phyloP scores from a whole-genome alignment of 2,329 filamentous ascomycete genomes.

The Emydomyces testavorans region DNA sequence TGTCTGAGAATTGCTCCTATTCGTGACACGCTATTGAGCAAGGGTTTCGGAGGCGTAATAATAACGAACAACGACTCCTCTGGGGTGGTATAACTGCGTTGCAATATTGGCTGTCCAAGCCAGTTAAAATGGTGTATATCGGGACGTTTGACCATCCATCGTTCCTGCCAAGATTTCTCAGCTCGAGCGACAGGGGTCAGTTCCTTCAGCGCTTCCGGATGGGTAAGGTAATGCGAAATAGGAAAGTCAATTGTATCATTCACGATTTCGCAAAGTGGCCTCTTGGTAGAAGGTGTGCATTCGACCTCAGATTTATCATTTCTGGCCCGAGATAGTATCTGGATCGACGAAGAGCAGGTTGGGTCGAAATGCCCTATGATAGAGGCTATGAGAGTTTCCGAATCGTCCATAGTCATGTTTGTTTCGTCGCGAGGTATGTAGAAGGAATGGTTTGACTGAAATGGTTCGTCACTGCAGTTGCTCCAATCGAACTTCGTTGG shows the following conservation, averaged over 20 bases:
- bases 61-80: slow-evolving; percentile 16
- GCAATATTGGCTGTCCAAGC: slow-evolving; percentile 11
- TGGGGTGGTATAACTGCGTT: slow-evolving; percentile 15
- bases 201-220: background rate
- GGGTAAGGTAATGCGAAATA: background rate
- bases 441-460: background rate
- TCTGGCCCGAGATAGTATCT: background rate
- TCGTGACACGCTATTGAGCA: background rate
- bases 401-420: too few species aligned
- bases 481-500: slow-evolving; percentile 8
- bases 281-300: background rate
- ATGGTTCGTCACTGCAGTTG: slow-evolving; percentile 2
- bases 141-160: background rate
- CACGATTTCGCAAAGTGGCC: background rate
- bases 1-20: slow-evolving; percentile 5
- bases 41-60: slow-evolving; percentile 11
- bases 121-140: slow-evolving; percentile 17
- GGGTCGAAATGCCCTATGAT: too few species aligned
- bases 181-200: background rate
- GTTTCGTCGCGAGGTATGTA: too few species aligned
- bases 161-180: background rate
- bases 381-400: background rate
- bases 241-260: background rate
- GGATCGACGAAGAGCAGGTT: background rate
- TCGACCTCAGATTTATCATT: too few species aligned